These are phyloP conservation scores for Neonectria magnoliae DNA, from an alignment of 2,329 filamentous ascomycete species.

Conservation along the genomic window DNA sequence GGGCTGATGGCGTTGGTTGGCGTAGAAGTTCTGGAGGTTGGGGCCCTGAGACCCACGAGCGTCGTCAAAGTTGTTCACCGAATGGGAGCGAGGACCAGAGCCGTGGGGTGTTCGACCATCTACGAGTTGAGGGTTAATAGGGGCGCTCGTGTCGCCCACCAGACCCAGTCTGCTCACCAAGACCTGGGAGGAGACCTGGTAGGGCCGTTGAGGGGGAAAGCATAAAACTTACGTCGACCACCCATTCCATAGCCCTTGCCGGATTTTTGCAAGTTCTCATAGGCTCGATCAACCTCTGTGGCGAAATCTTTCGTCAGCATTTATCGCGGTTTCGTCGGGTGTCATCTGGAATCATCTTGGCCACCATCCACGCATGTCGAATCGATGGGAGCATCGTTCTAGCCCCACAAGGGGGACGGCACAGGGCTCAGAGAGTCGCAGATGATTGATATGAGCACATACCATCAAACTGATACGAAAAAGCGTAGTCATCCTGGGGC, in stretches of 20 bases:
- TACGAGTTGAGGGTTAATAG: constrained; percentile 50
- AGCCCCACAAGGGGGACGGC: neutral
- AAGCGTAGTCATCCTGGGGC: constrained; percentile 81
- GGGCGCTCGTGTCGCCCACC: constrained; percentile 27
- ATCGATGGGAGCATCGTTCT: neutral
- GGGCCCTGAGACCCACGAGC: constrained; percentile 75
- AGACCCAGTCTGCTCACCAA: constrained; percentile 32
- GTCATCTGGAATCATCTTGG: neutral
- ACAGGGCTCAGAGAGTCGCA: neutral
- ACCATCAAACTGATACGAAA: constrained; percentile 91
- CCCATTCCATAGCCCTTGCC: constrained; percentile 85
- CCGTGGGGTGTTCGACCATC: constrained; percentile 76
- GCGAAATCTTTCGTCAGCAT: constrained; percentile 40
- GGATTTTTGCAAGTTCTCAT: constrained; percentile 96
- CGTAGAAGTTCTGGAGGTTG: constrained; percentile 91
- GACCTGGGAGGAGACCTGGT: constrained; percentile 28
- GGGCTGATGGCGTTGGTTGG: constrained; percentile 89
- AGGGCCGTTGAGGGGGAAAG: constrained; percentile 10
- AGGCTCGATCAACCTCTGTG: constrained; percentile 92
- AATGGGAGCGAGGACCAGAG: constrained; percentile 79
- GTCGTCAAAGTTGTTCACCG: constrained; percentile 83
- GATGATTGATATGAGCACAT: constrained; percentile 53
- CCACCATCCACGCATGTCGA: neutral
- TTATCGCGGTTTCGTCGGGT: neutral
- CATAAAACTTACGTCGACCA: constrained; percentile 82